Base-by-base conservation (phyloP, 345 rosid species). In the Populus davidiana region DNA sequence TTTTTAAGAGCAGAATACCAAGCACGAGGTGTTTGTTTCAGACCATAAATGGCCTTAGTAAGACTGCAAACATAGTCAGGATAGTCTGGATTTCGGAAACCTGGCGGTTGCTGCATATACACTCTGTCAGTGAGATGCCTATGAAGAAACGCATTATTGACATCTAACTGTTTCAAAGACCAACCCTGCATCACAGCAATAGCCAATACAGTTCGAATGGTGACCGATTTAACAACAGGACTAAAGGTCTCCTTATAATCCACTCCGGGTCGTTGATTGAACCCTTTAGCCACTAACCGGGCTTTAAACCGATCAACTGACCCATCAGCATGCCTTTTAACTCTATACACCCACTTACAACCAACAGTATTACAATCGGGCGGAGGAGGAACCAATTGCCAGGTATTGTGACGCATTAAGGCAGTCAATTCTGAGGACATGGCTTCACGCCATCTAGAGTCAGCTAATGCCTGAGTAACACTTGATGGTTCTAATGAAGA, bases 401-500 rank as follows among this genome's bases (percentile, higher is more conserved):
- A 52, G 0, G 23, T 52, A 52, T 20, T 20, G 1, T 52, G 23
- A 52, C 0, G 1, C 3, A 52, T 20, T 20, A 52, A 52, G 0
- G 23, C 0, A 52, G 4, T 52, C 20, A 52, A 52, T 52, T 52
- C 11, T 0, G 1, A 52, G 25, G 11, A 52, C 11, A 52, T 52
- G 11, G 1, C 11, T 6, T 20, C 23, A 20, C 1, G 0, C 1
- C 23, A 52, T 52, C 4, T 52, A 0, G 4, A 52, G 7, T 20
- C 0, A 7, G 0, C 0, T 0, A 20, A 1, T 52, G 11, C 4
- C 0, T 0, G 0, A 7, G 4, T 20, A 2, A 52, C 61, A 52
- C 25, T 52, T 0, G 11, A 52, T 1, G 61, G 11, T 52, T 52
- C 23, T 11, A 16, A 20, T 0, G 25, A 52, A 52, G 11, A 52